Conservation (phyloP, 1,284 basidiomycete genomes). For the Boletus mariae region DNA sequence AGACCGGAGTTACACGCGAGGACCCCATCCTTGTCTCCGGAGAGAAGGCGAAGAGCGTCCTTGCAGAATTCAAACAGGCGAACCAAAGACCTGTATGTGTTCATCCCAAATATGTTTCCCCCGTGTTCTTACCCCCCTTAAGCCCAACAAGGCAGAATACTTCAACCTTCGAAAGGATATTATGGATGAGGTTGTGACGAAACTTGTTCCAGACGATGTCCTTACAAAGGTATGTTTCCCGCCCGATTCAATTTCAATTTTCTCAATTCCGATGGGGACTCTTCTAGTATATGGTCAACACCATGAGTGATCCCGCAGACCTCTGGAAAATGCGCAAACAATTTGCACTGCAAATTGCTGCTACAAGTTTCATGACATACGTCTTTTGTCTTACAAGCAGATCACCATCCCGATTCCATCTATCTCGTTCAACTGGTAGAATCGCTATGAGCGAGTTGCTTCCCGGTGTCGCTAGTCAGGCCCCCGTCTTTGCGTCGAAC, state of each 20-base stretch:
- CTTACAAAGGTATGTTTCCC: conserved; percentile 67
- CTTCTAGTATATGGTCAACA: conserved; percentile 83
- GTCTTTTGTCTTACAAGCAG: conserved; percentile 84
- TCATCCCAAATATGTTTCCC: conserved; percentile 7
- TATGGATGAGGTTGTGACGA: conserved; percentile 85
- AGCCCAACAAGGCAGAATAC: conserved; percentile 66
- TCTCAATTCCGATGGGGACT: conserved; percentile 2
- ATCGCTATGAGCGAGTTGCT: conserved; percentile 90
- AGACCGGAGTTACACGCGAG: conserved; percentile 78
- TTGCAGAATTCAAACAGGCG: conserved; percentile 56
- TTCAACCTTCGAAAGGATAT: conserved; percentile 82
- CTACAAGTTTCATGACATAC: conserved; percentile 92
- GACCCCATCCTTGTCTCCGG: conserved; percentile 84
- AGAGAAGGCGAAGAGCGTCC: conserved; percentile 75
- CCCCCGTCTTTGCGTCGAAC: conserved; percentile 70
- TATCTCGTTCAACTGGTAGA: conserved; percentile 85
- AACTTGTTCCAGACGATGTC: conserved; percentile 90
- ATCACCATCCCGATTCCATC: conserved; percentile 80
- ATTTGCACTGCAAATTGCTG: conserved; percentile 88
- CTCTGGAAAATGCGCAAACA: conserved; percentile 98
- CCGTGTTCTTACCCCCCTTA: conserved; percentile 25
- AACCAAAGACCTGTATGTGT: conserved; percentile 47
- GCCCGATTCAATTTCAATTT: not conserved
- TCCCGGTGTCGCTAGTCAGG: conserved; percentile 58
- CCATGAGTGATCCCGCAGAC: conserved; percentile 83